Base-by-base conservation (phyloP, 2,329 filamentous ascomycete species). In the Xylogone sp. region DNA sequence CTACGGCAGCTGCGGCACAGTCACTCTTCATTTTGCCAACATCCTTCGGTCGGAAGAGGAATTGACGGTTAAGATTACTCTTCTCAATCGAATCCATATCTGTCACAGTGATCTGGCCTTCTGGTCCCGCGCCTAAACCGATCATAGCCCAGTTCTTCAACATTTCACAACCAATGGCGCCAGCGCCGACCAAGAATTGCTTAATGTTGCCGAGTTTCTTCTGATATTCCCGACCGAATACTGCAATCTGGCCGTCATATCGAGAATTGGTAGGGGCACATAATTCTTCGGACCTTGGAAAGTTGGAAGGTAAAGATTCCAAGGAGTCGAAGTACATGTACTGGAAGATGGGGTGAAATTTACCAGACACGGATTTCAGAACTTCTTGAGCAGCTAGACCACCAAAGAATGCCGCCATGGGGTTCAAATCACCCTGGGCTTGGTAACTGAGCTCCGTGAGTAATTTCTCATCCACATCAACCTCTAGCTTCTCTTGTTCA, bases 81-180 rank as follows among this genome's bases (percentile, higher is more conserved):
- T 93, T 96, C 74, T 99, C 94, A 62, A 99, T 99, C 50, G 92
- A 92, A 66, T 99, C 94, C 84, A 96, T 97, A 68, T 99, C 94
- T 13, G 95, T 97, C 46, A 99, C 88, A 53, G 77, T 90, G 64
- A 99, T 95, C 70, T 88, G 87, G 63, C 94, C 94, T 46, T 91
- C 82, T 2, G 90, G 89, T 3, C 94, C 94, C 44, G 88, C 89
- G 43, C 87, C 93, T 24, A 99, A 77, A 59, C 94, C 94, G 69
- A 97, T 96, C 92, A 99, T 95, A 31, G 95, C 93, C 92, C 94
- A 99, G 71, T 97, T 97, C 82, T 99, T 99, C 60, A 99, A 76
- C 88, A 97, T 99, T 68, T 99, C 94, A 66, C 94, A 99, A 44
- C 94, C 94, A 68, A 99, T 99, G 57, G 95, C 94, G 63, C 94